Evolutionary conservation across 1,284 basidiomycete species (phyloP).

Genomic region (Cystobasidiaceae sp.): DNA sequence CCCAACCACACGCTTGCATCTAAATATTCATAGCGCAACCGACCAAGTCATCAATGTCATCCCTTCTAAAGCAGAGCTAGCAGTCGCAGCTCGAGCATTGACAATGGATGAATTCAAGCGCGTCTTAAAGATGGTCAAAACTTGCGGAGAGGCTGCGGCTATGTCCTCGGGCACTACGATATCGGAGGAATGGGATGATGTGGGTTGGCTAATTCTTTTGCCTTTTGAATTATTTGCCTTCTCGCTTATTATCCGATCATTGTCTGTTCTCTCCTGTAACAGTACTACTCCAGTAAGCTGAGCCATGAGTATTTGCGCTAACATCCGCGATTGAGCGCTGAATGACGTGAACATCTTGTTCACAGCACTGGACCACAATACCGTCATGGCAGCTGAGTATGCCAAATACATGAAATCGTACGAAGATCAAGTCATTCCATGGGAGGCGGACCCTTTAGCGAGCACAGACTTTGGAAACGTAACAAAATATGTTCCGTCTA

Average conservation of each 20-base stretch:
- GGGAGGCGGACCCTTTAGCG: slow-evolving; percentile 28
- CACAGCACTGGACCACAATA: not conserved
- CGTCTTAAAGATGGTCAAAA: slow-evolving; percentile 38
- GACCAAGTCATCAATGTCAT: slow-evolving; percentile 44
- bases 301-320: too few species aligned
- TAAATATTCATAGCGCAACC: slow-evolving; percentile 51
- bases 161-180: slow-evolving; percentile 63
- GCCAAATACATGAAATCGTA: slow-evolving; percentile 35
- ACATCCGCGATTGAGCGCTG: too few species aligned
- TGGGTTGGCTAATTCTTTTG: slow-evolving; percentile 43
- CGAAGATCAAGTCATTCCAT: slow-evolving; percentile 35
- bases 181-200: slow-evolving; percentile 47
- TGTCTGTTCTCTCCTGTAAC: too few species aligned
- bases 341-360: slow-evolving; percentile 36
- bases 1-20: slow-evolving; percentile 60
- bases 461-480: slow-evolving; percentile 46
- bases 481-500: slow-evolving; percentile 40
- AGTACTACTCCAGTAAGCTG: too few species aligned
- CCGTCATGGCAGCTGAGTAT: slow-evolving; percentile 36
- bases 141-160: slow-evolving; percentile 56
- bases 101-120: slow-evolving; percentile 38
- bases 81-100: slow-evolving; percentile 29
- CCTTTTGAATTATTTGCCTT: too few species aligned
- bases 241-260: too few species aligned
- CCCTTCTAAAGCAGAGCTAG: slow-evolving; percentile 39